These are phyloP conservation scores for Juncus inflexus DNA, from an alignment of 176 grass and related monocot genomes.

Conservation along the genomic window DNA sequence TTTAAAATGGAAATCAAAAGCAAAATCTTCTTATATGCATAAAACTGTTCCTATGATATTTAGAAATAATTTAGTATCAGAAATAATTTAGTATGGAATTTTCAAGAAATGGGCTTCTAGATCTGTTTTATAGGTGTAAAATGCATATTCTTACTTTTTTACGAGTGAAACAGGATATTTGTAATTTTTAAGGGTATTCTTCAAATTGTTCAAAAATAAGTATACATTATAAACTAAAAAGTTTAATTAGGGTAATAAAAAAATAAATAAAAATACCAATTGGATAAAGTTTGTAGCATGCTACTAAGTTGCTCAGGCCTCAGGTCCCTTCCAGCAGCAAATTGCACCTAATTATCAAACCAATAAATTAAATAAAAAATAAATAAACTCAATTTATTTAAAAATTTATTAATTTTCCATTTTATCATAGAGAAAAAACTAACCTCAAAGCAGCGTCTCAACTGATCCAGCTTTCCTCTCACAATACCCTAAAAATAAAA, in stretches of 20 bases:
- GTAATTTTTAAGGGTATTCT: too few species aligned
- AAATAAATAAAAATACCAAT: conserved; percentile 60
- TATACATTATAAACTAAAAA: neutral
- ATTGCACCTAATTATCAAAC: conserved; percentile 67
- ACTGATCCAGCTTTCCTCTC: conserved; percentile 93
- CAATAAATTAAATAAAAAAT: conserved; percentile 6
- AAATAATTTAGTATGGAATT: too few species aligned
- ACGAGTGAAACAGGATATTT: too few species aligned
- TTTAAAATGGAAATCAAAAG: too few species aligned
- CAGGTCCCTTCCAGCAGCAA: conserved; percentile 96
- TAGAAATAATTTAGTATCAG: too few species aligned
- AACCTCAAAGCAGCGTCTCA: conserved; percentile 93
- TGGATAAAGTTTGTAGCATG: conserved; percentile 80
- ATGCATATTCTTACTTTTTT: too few species aligned
- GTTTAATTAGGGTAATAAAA: neutral
- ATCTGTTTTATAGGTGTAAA: too few species aligned
- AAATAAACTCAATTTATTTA: conserved; percentile 9
- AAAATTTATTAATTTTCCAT: conserved; percentile 13
- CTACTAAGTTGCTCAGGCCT: conserved; percentile 78
- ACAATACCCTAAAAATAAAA: conserved; percentile 66
- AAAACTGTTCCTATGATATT: too few species aligned
- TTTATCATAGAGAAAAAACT: conserved; percentile 3
- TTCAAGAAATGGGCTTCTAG: too few species aligned
- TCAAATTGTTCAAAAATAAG: too few species aligned
- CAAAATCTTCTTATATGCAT: too few species aligned